A percentile compares a stretch with the other conserved stretches of the same genome.
phyloP scores from a whole-genome alignment of 179 eudicot species.

The Beta macrorhiza region DNA sequence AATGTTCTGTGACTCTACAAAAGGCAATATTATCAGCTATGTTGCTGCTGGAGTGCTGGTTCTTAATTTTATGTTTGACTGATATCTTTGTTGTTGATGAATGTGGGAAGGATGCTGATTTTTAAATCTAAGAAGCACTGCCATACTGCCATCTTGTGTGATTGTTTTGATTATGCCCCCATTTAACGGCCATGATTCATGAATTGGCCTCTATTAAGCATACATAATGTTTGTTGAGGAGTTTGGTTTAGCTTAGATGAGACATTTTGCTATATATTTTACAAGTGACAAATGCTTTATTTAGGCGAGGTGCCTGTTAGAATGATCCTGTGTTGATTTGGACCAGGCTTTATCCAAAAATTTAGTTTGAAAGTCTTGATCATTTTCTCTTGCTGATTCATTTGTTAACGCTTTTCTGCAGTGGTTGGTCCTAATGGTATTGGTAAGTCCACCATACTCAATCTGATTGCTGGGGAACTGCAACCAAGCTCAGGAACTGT shows the following conservation, averaged over 20 bases:
- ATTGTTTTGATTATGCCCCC: background rate
- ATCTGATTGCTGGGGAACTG: conserved; percentile 89
- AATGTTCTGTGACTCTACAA: background rate
- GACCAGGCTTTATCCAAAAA: background rate
- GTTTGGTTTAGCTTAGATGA: background rate
- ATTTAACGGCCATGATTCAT: background rate
- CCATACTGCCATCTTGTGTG: background rate
- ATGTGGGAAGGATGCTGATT: background rate
- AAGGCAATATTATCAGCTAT: background rate
- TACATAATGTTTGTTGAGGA: background rate
- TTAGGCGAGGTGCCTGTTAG: background rate
- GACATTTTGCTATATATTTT: background rate
- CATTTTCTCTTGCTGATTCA: conserved; percentile 11
- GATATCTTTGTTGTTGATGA: background rate
- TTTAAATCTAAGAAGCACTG: background rate
- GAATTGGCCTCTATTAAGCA: background rate
- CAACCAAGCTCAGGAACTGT: conserved; percentile 99
- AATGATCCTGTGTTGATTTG: conserved; percentile 6
- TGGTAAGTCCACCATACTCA: conserved; percentile 96
- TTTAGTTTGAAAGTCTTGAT: background rate
- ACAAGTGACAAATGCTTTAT: background rate
- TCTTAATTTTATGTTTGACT: background rate
- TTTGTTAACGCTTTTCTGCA: conserved; percentile 32
- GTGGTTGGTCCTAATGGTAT: conserved; percentile 99
- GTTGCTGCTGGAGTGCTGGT: background rate